Conservation (phyloP, 177 flowering plant species). For the Telopea speciosissima region DNA sequence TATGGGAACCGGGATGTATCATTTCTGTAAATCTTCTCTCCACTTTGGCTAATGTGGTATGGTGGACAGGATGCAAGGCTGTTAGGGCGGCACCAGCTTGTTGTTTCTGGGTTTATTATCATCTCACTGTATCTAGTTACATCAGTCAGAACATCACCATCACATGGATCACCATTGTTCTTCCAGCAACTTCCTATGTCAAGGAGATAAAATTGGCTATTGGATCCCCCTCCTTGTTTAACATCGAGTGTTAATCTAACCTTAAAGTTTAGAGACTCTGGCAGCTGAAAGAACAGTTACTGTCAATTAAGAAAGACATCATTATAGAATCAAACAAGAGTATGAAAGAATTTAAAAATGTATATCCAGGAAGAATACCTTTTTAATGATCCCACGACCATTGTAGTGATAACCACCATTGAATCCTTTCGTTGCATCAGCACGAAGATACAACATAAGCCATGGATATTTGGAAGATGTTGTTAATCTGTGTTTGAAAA, state of each 20-base stretch:
- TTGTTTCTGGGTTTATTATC: constrained; percentile 44
- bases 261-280: constrained; percentile 42
- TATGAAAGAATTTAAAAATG: too few relatives aligned
- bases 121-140: constrained; percentile 49
- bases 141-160: constrained; percentile 39
- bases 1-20: constrained; percentile 41
- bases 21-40: constrained; percentile 30
- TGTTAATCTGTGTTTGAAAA: constrained; percentile 29
- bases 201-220: constrained; percentile 43
- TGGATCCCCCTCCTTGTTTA: constrained; percentile 37
- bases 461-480: constrained; percentile 44
- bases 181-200: constrained; percentile 53
- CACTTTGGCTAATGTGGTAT: constrained; percentile 25
- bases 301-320: background rate
- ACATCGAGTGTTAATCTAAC: constrained; percentile 34
- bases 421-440: constrained; percentile 34
- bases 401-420: constrained; percentile 45
- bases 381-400: constrained; percentile 36
- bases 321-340: background rate
- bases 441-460: constrained; percentile 42
- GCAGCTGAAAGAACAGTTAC: constrained; percentile 25
- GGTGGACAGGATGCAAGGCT: constrained; percentile 39
- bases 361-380: constrained; percentile 16
- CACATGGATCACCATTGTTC: constrained; percentile 38
- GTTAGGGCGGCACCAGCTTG: constrained; percentile 38